Conservation (phyloP, 768 basidiomycete genomes). For the Paxillus rubicundulus region DNA sequence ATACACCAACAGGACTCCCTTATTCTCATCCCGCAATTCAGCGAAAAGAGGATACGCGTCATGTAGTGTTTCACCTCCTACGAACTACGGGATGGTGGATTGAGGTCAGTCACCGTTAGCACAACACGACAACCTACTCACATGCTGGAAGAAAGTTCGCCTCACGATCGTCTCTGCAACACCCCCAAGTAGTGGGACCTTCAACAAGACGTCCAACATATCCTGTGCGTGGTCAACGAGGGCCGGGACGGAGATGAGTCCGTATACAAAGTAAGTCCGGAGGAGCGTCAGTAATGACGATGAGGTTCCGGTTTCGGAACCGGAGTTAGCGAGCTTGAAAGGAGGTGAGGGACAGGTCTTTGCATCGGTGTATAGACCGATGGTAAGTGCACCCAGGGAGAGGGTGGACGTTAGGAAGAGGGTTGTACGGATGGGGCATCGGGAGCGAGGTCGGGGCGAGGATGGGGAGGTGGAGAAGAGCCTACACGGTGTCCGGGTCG, state of each 20-base stretch:
- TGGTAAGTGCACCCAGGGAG: slow-evolving; percentile 12
- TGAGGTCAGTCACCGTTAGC: neutral
- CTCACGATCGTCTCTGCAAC: slow-evolving; percentile 70
- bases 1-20: slow-evolving; percentile 78
- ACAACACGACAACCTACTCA: slow-evolving; percentile 28
- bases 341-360: slow-evolving; percentile 25
- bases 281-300: slow-evolving; percentile 43
- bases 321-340: slow-evolving; percentile 8
- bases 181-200: slow-evolving; percentile 52
- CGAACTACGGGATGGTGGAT: slow-evolving; percentile 52
- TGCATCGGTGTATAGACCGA: slow-evolving; percentile 25
- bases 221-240: slow-evolving; percentile 75
- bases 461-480: slow-evolving; percentile 1
- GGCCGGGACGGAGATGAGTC: slow-evolving; percentile 70
- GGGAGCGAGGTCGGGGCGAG: neutral
- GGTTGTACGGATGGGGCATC: slow-evolving; percentile 9
- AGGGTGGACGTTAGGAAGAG: slow-evolving; percentile 18
- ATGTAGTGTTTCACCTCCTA: slow-evolving; percentile 80
- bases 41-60: slow-evolving; percentile 64
- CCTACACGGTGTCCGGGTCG: slow-evolving; percentile 1
- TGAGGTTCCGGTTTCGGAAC: neutral
- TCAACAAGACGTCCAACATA: slow-evolving; percentile 52
- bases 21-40: slow-evolving; percentile 60
- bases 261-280: slow-evolving; percentile 79
- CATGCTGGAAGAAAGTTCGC: slow-evolving; percentile 84